Evolutionary conservation across 1,139 yeast genomes (phyloP), one percentile per base, ranked within the genome.

Genomic region (Magnusiomyces sp.): DNA sequence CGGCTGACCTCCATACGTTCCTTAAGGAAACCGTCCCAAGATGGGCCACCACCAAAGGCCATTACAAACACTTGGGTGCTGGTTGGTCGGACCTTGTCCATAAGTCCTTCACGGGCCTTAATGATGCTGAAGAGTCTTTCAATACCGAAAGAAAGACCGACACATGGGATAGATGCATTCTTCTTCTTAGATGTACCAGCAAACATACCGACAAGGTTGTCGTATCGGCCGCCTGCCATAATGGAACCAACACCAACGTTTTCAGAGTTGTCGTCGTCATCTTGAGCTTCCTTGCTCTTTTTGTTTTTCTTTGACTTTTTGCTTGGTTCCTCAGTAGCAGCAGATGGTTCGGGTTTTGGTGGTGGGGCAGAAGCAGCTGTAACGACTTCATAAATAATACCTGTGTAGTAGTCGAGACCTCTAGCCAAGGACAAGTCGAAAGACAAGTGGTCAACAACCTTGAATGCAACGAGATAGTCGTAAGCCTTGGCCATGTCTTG

Each of bases 151-250:
- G 97, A 90, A 50, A 90, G 74, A 68, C 98, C 98, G 47, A 92
- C 95, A 74, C 98, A 92, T 23, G 98, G 98, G 62, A 92, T 89
- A 29, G 92, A 83, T 27, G 74, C 75, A 45, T 77, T 74, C 66
- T 81, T 80, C 66, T 81, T 80, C 70, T 89, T 88, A 46, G 68
- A 63, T 10, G 81, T 76, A 53, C 76, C 76, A 55, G 96, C 83
- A 68, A 92, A 92, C 97, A 92, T 92, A 58, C 96, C 96, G 34
- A 92, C 97, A 56, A 92, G 77, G 60, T 85, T 83, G 67, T 92
- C 98, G 69, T 92, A 92, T 69, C 98, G 86, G 58, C 98, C 98
- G 71, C 98, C 98, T 43, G 96, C 98, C 51, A 96, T 95, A 60
- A 92, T 88, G 7, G 97, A 90, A 31, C 98, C 98, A 48, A 92